Base-by-base conservation (phyloP, 495 filamentous ascomycete genomes). In the Patellaria atrata region DNA sequence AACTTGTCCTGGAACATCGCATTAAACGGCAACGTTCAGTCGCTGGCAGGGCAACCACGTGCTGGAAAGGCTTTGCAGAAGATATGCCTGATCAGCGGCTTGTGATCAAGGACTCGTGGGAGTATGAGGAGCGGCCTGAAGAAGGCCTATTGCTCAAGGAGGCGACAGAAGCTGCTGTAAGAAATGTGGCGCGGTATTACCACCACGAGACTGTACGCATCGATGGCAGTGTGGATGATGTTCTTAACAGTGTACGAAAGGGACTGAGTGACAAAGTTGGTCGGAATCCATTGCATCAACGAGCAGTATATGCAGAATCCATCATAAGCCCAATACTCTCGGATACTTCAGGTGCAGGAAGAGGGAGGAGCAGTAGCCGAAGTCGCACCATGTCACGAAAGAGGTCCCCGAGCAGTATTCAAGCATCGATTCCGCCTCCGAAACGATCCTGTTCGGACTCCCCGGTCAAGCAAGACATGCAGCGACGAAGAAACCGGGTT, bases 101-200 rank as follows among this genome's bases (percentile, higher is more conserved):
- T 30, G 22, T 53, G 28, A 26, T 53, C 23, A 51, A 53, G 35
- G 48, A 53, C 25, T 53, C 26, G 27, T 43, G 33, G 40, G 33
- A 43, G 16, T 37, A 37, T 34, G 32, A 43, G 32, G 32, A 43
- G 37, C 40, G 40, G 23, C 33, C 31, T 20, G 38, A 41, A 28
- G 38, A 43, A 43, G 49, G 52, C 14, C 34, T 46, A 18, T 39
- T 59, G 14, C 41, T 59, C 22, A 40, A 48, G 20, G 43, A 60
- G 37, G 45, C 41, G 30, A 51, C 42, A 21, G 37, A 52, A 22
- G 44, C 45, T 39, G 42, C 39, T 12, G 47, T 52, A 7, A 38
- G 47, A 27, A 60, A 58, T 38, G 48, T 58, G 26, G 47, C 47
- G 3, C 45, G 48, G 27, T 58, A 61, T 34, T 59, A 57, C 36